Evolutionary conservation across 139 green algal species (phyloP).

Genomic region (Chlorella vulgaris): DNA sequence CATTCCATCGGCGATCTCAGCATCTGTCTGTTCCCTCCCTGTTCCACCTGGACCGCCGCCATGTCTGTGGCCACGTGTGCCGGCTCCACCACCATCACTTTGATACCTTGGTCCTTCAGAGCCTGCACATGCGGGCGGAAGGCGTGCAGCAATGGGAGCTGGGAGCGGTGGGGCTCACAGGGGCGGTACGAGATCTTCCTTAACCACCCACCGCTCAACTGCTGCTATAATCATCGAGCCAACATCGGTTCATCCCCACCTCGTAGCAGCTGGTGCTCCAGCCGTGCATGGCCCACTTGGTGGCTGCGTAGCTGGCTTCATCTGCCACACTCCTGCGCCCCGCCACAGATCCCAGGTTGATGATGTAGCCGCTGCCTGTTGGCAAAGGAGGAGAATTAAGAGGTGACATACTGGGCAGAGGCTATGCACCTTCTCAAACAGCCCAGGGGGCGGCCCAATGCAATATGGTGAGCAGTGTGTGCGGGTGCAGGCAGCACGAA

Average conservation of each 20-base stretch:
- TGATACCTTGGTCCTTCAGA: slow-evolving; percentile 48
- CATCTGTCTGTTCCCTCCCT: too few relatives aligned
- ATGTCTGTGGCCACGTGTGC: slow-evolving; percentile 52
- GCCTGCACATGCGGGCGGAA: neutral
- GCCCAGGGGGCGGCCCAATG: too few relatives aligned
- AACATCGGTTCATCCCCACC: too few relatives aligned
- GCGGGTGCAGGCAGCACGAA: neutral
- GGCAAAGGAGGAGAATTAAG: neutral
- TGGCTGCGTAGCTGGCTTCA: slow-evolving; percentile 44
- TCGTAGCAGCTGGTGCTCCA: slow-evolving; percentile 45
- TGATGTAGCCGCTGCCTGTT: slow-evolving; percentile 27
- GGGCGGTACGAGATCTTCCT: neutral
- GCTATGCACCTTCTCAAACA: too few relatives aligned
- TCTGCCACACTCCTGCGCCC: slow-evolving; percentile 39
- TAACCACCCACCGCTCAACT: neutral
- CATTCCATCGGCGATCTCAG: too few relatives aligned
- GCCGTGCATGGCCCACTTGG: slow-evolving; percentile 51
- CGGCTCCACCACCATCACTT: slow-evolving; percentile 51
- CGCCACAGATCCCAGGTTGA: slow-evolving; percentile 54
- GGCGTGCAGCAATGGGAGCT: too few relatives aligned
- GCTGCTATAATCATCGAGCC: too few relatives aligned
- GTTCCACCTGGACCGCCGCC: slow-evolving; percentile 20
- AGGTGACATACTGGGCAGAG: neutral
- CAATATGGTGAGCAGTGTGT: too few relatives aligned
- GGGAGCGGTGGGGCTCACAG: neutral